Evolutionary conservation across 768 basidiomycete genomes (phyloP), one percentile per base, ranked within the genome.

Genomic region (Rhodotorula paludigena): DNA sequence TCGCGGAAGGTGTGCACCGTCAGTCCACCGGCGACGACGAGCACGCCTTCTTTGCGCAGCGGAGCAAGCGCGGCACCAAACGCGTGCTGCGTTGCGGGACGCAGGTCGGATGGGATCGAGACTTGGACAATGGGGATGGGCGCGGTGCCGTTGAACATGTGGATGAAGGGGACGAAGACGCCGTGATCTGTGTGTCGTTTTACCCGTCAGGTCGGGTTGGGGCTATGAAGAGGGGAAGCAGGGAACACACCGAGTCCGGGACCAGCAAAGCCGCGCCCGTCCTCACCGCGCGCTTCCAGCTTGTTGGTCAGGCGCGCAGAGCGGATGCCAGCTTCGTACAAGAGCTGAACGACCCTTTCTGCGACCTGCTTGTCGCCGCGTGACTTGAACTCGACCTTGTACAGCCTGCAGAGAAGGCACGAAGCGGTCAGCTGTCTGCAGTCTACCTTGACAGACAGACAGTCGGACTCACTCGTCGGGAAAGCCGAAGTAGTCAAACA

Each of bases 401-500:
- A 89, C 16, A 86, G 67, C 16, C 33, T 33, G 32, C 5, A 41
- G 41, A 41, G n/a, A 11, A 32, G 7, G 32, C 25, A 8, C 32
- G 5, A 5, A 18, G 16, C 2, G 41, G 49, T 30, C 32, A 32
- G 49, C 41, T 41, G 41, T 10, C 11, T 41, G 12, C 41, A 41
- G 16, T 9, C 45, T 18, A 25, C 49, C 4, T 32, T 16, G 32
- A 52, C 20, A 7, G 1, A 5, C 16, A 25, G 20, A n/a, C 9
- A 2, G 35, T 1, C 25, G 23, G 25, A 54, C 36, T 21, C 28
- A 55, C 57, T 74, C 72, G 14, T 63, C 30, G 8, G 81, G 80
- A 75, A 90, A 90, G 7, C 85, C 85, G 74, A 83, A 89, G 75
- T 88, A 89, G 74, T 89, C 89, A 81, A 84, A 84, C 47, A 89